Evolutionary conservation across 2,329 filamentous ascomycete genomes (phyloP).

Genomic region (Ophiostoma quercus): DNA sequence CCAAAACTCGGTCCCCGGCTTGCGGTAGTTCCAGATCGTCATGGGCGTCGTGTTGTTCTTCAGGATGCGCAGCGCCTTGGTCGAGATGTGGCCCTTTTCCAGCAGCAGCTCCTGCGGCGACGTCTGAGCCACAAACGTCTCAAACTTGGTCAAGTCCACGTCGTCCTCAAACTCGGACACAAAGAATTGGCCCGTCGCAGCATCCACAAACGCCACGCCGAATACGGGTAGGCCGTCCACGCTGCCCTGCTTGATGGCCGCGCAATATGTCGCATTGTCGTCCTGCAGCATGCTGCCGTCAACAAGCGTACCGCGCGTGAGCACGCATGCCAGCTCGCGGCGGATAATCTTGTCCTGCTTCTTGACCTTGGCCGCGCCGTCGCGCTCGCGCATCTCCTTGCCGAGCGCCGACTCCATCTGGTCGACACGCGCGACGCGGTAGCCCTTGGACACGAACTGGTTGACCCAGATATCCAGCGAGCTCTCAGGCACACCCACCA

Average conservation of each 20-base stretch:
- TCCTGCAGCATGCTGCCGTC: conserved; percentile 96
- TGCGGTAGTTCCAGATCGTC: conserved; percentile 92
- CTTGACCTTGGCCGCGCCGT: conserved; percentile 55
- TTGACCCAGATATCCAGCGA: conserved; percentile 97
- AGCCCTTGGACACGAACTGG: conserved; percentile 96
- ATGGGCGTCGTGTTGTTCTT: conserved; percentile 93
- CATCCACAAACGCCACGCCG: conserved; percentile 89
- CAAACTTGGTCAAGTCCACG: conserved; percentile 88
- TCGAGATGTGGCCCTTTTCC: conserved; percentile 79
- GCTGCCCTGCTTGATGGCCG: conserved; percentile 77
- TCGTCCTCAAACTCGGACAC: conserved; percentile 91
- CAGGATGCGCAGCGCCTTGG: conserved; percentile 84
- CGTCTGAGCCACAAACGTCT: conserved; percentile 91
- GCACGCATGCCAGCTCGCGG: conserved; percentile 81
- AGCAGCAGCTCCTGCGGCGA: conserved; percentile 81
- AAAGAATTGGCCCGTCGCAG: conserved; percentile 91
- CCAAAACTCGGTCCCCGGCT: conserved; percentile 85
- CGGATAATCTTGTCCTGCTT: conserved; percentile 92
- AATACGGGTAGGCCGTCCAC: conserved; percentile 73
- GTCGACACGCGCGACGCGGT: conserved; percentile 93
- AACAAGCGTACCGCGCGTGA: conserved; percentile 88
- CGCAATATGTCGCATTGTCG: conserved; percentile 95
- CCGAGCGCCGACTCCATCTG: conserved; percentile 93
- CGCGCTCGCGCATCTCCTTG: conserved; percentile 96
- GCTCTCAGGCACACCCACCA: conserved; percentile 96